A percentile compares a stretch with the other conserved stretches of the same genome.
These are phyloP conservation scores for Suillus weaverae DNA, from an alignment of 768 basidiomycete genomes.

Conservation along the genomic window DNA sequence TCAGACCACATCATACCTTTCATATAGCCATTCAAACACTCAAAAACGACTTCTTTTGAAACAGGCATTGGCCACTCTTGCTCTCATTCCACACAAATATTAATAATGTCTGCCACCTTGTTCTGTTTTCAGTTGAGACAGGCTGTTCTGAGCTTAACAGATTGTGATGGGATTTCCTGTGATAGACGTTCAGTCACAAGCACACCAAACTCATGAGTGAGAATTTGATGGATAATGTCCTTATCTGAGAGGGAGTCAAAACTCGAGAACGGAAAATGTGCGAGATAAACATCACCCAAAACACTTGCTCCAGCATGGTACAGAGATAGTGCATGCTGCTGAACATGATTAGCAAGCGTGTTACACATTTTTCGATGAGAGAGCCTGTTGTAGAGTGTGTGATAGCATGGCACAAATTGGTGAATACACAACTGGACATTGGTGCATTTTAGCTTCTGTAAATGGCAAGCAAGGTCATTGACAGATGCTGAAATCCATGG, in stretches of 20 bases:
- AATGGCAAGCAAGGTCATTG: not conserved
- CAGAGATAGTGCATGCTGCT: not conserved
- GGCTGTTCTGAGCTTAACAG: not conserved
- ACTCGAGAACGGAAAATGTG: not conserved
- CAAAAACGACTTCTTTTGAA: not conserved
- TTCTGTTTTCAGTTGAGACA: not conserved
- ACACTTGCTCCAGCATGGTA: not conserved
- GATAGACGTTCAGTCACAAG: not conserved
- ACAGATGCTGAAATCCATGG: not conserved
- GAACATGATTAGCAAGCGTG: not conserved
- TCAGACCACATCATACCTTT: not conserved
- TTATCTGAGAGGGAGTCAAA: too few relatives aligned
- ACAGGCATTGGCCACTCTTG: too few relatives aligned
- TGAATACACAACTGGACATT: not conserved
- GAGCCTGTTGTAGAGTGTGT: not conserved
- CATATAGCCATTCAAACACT: slow-evolving; percentile 1
- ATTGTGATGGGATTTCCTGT: not conserved
- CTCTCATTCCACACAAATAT: too few relatives aligned
- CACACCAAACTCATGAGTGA: not conserved
- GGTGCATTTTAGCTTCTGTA: not conserved
- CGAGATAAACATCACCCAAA: not conserved
- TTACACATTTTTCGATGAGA: not conserved
- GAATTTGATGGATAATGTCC: not conserved
- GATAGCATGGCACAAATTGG: not conserved
- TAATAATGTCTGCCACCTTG: not conserved